phyloP scores from a whole-genome alignment of 2,329 filamentous ascomycete species.

The Cordyceps farinosa region DNA sequence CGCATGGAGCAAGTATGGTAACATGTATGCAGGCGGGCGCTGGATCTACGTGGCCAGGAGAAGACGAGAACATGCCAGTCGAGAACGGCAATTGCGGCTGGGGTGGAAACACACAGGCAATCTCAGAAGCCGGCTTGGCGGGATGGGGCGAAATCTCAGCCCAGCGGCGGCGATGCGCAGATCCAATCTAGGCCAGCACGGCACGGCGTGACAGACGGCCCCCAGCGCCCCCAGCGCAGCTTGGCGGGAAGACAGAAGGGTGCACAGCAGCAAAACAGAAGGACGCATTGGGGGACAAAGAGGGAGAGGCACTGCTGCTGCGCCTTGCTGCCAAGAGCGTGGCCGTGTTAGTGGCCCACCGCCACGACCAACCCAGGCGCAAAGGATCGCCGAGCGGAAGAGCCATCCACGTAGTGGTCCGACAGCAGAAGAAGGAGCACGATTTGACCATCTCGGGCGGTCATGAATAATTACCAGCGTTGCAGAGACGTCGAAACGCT shows the following conservation, averaged over 20 bases:
- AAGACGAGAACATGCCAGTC: background rate
- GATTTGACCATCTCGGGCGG: too few relatives aligned
- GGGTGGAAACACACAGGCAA: background rate
- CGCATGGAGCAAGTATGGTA: background rate
- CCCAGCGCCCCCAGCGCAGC: background rate
- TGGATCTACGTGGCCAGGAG: background rate
- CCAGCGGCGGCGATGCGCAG: constrained; percentile 8
- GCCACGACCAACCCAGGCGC: constrained; percentile 7
- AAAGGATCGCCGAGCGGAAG: background rate
- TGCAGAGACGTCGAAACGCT: background rate
- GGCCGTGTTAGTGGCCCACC: constrained; percentile 5
- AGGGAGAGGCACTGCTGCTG: constrained; percentile 6
- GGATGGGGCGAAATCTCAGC: constrained; percentile 12
- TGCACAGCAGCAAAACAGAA: background rate
- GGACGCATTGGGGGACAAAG: background rate
- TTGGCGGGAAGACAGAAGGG: background rate
- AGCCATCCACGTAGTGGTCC: background rate
- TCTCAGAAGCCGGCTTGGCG: constrained; percentile 9
- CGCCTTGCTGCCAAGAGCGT: constrained; percentile 14
- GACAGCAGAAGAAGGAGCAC: background rate
- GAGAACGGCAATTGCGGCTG: background rate
- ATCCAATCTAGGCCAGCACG: constrained; percentile 1
- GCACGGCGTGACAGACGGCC: background rate
- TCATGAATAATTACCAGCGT: background rate
- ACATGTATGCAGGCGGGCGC: background rate